These are phyloP conservation scores for Lycium barbarum DNA, from an alignment of 257 asterid genomes.

Conservation along the genomic window DNA sequence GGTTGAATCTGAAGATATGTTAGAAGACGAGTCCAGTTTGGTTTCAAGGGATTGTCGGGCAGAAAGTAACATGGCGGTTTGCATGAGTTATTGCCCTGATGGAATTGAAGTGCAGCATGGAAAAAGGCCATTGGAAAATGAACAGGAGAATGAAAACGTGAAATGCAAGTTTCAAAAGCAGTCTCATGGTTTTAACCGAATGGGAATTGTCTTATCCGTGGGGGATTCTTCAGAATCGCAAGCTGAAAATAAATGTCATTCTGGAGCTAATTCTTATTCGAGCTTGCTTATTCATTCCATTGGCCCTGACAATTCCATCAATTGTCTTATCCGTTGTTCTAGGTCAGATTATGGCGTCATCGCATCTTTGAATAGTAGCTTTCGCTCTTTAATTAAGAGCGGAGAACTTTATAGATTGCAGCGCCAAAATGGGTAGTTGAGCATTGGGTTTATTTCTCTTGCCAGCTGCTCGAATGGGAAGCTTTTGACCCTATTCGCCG, in stretches of 20 bases:
- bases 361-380: constrained; percentile 72
- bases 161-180: constrained; percentile 55
- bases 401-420: constrained; percentile 79
- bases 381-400: constrained; percentile 69
- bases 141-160: constrained; percentile 47
- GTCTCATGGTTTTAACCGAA: constrained; percentile 35
- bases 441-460: constrained; percentile 96
- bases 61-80: constrained; percentile 68
- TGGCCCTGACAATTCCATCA: constrained; percentile 84
- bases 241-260: not conserved
- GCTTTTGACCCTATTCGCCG: constrained; percentile 85
- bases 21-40: constrained; percentile 77
- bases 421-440: constrained; percentile 65
- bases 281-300: constrained; percentile 73
- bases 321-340: constrained; percentile 76
- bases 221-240: constrained; percentile 44
- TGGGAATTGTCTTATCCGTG: constrained; percentile 40
- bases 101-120: constrained; percentile 50
- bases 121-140: constrained; percentile 63
- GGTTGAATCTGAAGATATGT: constrained; percentile 61
- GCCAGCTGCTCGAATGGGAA: constrained; percentile 96
- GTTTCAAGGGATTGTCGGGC: constrained; percentile 68
- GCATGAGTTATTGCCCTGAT: constrained; percentile 61
- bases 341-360: constrained; percentile 85
- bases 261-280: constrained; percentile 56